These are phyloP conservation scores for Eucalyptus regnans DNA, from an alignment of 345 rosid species.

Conservation along the genomic window DNA sequence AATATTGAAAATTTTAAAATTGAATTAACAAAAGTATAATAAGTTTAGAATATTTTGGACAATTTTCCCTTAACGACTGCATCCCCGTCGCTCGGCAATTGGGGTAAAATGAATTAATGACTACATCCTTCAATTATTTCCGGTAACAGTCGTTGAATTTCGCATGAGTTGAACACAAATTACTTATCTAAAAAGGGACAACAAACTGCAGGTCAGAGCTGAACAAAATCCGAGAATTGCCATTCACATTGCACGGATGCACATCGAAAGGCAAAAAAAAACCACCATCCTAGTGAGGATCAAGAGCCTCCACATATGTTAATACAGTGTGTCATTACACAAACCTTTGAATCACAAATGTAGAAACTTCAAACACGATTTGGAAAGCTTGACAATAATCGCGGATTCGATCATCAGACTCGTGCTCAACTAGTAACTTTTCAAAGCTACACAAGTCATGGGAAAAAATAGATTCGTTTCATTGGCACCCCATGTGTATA, in stretches of 20 bases:
- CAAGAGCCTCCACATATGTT: neutral
- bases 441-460: neutral
- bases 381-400: neutral
- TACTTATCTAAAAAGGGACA: neutral
- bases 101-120: neutral
- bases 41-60: too few relatives aligned
- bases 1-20: too few relatives aligned
- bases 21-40: rapidly evolving
- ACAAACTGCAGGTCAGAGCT: neutral
- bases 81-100: neutral
- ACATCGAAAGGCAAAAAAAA: neutral
- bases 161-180: neutral
- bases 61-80: neutral
- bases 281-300: neutral
- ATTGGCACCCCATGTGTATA: neutral
- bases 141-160: neutral
- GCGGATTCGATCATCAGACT: neutral
- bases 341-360: neutral
- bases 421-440: neutral
- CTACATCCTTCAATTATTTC: neutral
- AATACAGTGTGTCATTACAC: neutral
- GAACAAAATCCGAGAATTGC: neutral
- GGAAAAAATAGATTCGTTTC: neutral
- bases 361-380: neutral
- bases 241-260: neutral